Conservation (phyloP, 495 filamentous ascomycete species). For the Neurospora sp. region DNA sequence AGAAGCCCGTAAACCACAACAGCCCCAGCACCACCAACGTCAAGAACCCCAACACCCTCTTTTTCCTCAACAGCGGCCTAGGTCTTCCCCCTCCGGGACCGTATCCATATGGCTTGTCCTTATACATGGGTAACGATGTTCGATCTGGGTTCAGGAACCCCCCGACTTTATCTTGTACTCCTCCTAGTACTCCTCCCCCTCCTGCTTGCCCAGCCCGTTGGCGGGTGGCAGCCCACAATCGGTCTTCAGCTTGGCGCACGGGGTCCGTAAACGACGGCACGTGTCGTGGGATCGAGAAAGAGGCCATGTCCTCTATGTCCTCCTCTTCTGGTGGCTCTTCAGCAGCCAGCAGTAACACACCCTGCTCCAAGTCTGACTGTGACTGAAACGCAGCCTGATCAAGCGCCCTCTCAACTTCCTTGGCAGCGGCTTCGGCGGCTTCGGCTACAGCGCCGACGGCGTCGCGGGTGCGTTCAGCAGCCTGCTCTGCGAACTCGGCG, state of each 20-base stretch:
- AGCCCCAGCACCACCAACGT: constrained; percentile 39
- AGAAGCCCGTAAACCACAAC: constrained; percentile 50
- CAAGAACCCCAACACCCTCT: constrained; percentile 41
- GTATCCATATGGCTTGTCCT: constrained; percentile 88
- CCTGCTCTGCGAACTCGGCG: neutral
- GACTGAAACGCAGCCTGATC: neutral
- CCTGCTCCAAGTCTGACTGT: neutral
- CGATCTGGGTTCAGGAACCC: constrained; percentile 38
- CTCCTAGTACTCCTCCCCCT: constrained; percentile 30
- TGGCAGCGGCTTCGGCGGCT: neutral
- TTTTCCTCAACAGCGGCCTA: constrained; percentile 39
- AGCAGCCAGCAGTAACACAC: neutral
- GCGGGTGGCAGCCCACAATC: constrained; percentile 44
- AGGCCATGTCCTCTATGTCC: constrained; percentile 42
- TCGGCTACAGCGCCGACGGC: neutral
- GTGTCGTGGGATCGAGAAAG: constrained; percentile 53
- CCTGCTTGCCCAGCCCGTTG: constrained; percentile 18
- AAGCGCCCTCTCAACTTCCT: neutral
- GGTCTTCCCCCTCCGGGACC: constrained; percentile 31
- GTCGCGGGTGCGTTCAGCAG: neutral
- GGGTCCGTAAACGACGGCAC: constrained; percentile 61
- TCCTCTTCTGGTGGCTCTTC: neutral
- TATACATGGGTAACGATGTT: constrained; percentile 83
- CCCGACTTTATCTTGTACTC: constrained; percentile 34
- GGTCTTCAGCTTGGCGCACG: constrained; percentile 58